Base-by-base conservation (phyloP, 164 flowering plant genomes). In the Magnolia changhungtana region DNA sequence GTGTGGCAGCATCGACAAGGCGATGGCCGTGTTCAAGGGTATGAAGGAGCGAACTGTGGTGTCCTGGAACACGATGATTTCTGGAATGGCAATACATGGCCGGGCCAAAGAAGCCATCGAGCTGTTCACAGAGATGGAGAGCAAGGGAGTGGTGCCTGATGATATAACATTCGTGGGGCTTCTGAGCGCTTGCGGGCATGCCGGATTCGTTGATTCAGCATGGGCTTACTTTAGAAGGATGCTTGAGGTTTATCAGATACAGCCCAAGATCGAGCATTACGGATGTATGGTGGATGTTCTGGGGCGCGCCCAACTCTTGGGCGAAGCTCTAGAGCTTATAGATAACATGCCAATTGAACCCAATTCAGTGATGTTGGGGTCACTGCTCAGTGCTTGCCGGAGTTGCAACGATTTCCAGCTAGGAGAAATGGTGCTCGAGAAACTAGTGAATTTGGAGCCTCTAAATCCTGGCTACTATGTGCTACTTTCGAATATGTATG, bases 401-500 rank as follows among this genome's bases (percentile, higher is more conserved):
- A 78, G 21, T 10, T 75, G 78, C 77, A 63, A 76, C 8, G 24
- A 81, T 72, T 74, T 71, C 29, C 59, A 72, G n/a, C 31, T 81
- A 29, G 83, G 83, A n/a, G 76, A 81, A 72, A 78, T 49, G 76
- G 78, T 81, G 6, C 69, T 81, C 31, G 67, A 78, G 78, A 78
- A 72, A 73, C 68, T 81, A 52, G 74, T 78, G 51, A 72, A 78
- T 4, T 37, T 75, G 51, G 83, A 78, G 59, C 81, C 83, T 75
- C 69, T 37, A 10, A 81, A 81, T 58, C 55, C 81, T 3, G 83
- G 83, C 63, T 81, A 81, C 63, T 81, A 81, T 58, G 81, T 81
- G 18, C 76, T 81, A 31, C 80, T 81, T 31, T 81, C 83, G 21
- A 81, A 81, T 70, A 81, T 81, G 80, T 81, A 81, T 75, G 83